Conservation (phyloP, 768 basidiomycete species). For the Phylloporus arenicola region DNA sequence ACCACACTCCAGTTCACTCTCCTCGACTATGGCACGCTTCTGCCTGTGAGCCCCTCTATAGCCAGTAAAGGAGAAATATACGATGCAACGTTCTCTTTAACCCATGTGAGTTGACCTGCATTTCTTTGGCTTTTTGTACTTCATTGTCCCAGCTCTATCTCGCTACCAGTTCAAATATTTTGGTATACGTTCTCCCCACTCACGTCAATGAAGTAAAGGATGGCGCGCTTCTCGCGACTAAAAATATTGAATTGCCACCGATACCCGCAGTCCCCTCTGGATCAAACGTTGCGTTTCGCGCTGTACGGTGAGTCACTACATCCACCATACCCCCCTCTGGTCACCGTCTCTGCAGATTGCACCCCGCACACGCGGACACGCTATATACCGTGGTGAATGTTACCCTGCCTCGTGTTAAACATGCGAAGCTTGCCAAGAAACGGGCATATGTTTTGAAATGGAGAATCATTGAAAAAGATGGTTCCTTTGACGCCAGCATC, state of each 20-base stretch:
- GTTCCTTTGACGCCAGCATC: conserved; percentile 52
- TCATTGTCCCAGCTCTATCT: conserved; percentile 49
- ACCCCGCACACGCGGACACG: conserved; percentile 45
- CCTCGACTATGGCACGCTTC: conserved; percentile 58
- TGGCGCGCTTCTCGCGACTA: conserved; percentile 39
- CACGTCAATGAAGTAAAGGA: conserved; percentile 5
- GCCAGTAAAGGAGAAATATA: conserved; percentile 77
- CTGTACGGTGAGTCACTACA: conserved; percentile 42
- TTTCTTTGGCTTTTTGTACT: neutral
- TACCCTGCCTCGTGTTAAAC: conserved; percentile 50
- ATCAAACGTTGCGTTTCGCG: conserved; percentile 52
- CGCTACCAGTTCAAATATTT: conserved; percentile 57
- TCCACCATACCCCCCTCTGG: neutral
- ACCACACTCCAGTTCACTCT: conserved; percentile 67
- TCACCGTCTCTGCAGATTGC: conserved; percentile 41
- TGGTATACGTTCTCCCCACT: conserved; percentile 55
- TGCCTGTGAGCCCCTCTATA: conserved; percentile 44
- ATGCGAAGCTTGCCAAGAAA: conserved; percentile 48
- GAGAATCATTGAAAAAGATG: conserved; percentile 58
- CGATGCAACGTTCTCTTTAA: conserved; percentile 72
- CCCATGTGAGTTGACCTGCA: conserved; percentile 41
- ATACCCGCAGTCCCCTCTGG: conserved; percentile 41
- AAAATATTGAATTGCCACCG: conserved; percentile 51
- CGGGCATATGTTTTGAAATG: conserved; percentile 68
- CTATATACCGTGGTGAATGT: conserved; percentile 74